Evolutionary conservation across 2,329 filamentous ascomycete genomes (phyloP), one percentile per base, ranked within the genome.

Genomic region (Neodidymelliopsis sp.): DNA sequence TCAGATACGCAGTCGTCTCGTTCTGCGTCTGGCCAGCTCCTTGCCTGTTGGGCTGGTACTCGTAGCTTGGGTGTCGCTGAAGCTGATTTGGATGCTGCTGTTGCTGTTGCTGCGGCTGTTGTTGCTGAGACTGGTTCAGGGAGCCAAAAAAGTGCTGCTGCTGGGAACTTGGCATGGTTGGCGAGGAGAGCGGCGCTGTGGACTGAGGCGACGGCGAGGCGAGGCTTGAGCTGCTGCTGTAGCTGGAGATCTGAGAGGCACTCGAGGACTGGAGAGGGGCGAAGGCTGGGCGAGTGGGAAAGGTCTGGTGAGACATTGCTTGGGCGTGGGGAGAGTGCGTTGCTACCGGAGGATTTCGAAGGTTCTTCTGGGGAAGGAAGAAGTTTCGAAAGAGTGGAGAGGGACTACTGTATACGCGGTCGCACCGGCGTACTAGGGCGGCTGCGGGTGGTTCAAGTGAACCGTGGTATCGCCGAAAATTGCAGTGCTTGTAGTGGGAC

Each of bases 1-100:
- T 85, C 52, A 96, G 81, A 68, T 91, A 91, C 4, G 79, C 80
- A 8, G 79, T 78, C 1, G 82, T 84, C 63, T 78, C 76, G 28
- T 73, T 72, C 37, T 69, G 66, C 2, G 70, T 73, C 16, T 60
- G 52, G 24, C 70, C 72, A 13, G 71, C 66, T 7, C 62, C 66
- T 5, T 66, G 49, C 19, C 71, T 57, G 39, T 70, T 71, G 23
- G 71, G 69, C 35, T 63, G 62, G 47, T 73, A 72, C 25, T 71
- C 62, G 51, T 65, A 70, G 46, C 58, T 63, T 23, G 59, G 60
- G 30, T 66, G 63, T 49, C 59, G 53, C 35, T 68, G 69, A 23
- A 60, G 54, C 45, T 63, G 65, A 30, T 49, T 37, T 22, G 67
- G 63, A 41, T 69, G 63, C 34, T 60, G 55, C 45, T 61, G 58